Base-by-base conservation (phyloP, 208 protist species). In the Kentomonas sorsogonicus region DNA sequence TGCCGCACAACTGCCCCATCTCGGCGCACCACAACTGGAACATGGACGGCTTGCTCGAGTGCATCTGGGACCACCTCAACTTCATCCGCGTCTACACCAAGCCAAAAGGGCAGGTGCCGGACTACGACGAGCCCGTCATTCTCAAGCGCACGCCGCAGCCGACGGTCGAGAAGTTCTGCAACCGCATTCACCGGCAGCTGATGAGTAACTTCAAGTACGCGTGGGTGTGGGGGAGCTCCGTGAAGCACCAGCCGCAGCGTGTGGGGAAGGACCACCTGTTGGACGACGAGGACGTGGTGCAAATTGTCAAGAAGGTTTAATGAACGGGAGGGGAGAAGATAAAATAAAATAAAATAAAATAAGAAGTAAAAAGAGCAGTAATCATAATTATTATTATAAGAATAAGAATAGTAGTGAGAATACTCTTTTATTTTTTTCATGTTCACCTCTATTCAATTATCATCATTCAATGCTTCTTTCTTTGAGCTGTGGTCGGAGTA, bases 81-180 rank as follows among this genome's bases (percentile, higher is more conserved):
- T 91, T 99, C 31, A 89, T 98, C 31, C 83, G 98, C 39, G 71
- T 99, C 44, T 99, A 99, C 79, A 99, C 98, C 23, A 99, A 99
- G 78, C 97, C 96, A 16, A 86, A 94, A 46, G 97, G 97, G 18
- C 91, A 97, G 70, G 88, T 98, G 53, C 95, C 97, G 5, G 98
- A 99, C 82, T 99, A 99, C 75, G 82, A 96, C 53, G 92, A 83
- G 40, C 97, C 98, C 2, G 96, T 99, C 30, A 97, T 99, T 38
- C 79, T 99, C 26, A 86, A 88, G 33, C 82, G 77, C 38, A 53
- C 65, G 11, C 86, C 81, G 34, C 72, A 79, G 48, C 82, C 90
- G 33, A 97, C 95, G 0, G 76, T 99, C 20, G 92, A 98, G 74
- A 72, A 89, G 41, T 98, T 99, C 63, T 99, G 98, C 75, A 90